phyloP scores from a whole-genome alignment of 78 protist species.

The Dictyostelium citrinum region DNA sequence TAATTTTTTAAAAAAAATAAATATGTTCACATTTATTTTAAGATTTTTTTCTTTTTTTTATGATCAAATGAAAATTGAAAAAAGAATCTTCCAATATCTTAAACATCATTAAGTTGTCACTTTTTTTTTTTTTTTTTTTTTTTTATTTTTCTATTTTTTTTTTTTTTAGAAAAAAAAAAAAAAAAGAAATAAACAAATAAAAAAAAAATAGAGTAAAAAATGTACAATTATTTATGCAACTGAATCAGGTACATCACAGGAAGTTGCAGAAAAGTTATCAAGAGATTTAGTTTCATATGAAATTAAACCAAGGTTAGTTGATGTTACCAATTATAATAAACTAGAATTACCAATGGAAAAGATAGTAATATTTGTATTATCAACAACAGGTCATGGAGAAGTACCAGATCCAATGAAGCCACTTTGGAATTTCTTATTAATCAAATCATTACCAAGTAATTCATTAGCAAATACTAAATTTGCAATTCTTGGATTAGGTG shows the following conservation, averaged over 20 bases:
- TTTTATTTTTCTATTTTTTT: background rate
- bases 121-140: background rate
- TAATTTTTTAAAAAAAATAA: too few species aligned
- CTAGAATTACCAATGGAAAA: conserved; percentile 58
- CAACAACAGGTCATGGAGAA: conserved; percentile 85
- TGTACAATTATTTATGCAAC: conserved; percentile 75
- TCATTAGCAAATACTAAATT: conserved; percentile 47
- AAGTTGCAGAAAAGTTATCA: conserved; percentile 72
- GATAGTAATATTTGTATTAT: conserved; percentile 56
- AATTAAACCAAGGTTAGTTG: conserved; percentile 3
- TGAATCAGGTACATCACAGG: conserved; percentile 78
- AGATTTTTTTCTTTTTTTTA: too few species aligned
- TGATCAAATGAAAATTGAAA: too few species aligned
- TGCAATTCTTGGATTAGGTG: conserved; percentile 77
- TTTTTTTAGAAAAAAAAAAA: background rate
- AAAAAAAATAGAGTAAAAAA: background rate
- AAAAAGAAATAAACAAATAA: too few species aligned
- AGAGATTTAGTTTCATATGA: conserved; percentile 28
- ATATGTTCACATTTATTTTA: too few species aligned
- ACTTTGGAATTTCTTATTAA: conserved; percentile 72
- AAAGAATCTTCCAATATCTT: too few species aligned
- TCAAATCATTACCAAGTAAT: conserved; percentile 27
- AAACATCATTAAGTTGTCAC: background rate
- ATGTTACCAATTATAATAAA: conserved; percentile 52
- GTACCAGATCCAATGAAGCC: conserved; percentile 80